Evolutionary conservation across 1,284 basidiomycete genomes (phyloP), one percentile per base, ranked within the genome.

Genomic region (Tremellales sp.): DNA sequence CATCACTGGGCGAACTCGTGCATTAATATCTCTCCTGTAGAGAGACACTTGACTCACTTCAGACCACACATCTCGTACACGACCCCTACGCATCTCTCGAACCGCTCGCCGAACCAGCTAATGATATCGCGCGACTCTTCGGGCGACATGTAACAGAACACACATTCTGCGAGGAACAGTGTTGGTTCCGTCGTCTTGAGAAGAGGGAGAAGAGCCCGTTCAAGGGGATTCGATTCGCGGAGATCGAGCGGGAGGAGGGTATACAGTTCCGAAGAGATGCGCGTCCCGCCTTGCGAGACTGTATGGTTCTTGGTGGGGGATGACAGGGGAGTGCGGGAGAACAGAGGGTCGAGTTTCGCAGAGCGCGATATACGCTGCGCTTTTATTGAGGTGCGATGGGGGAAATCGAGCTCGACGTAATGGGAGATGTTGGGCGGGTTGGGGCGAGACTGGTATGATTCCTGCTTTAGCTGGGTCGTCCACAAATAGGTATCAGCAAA

Each of bases 1-100:
- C 66, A 65, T 94, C 91, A 13, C 65, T 68, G 45, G 12, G 7
- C 6, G 40, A 7, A 26, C 26, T 39, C 14, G 19, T 13, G 31
- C 24, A 14, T 4, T 32, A 26, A 37, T n/a, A n/a, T n/a, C n/a
- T n/a, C 53, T 50, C 16, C 2, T n/a, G n/a, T 19, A 32, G 3
- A 38, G 34, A 18, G 3, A 16, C 5, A 16, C 13, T 10, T 16
- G 4, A 60, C 68, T 58, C 48, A 70, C 70, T 82, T 75, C 3
- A 94, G 73, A 0, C 83, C 83, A 60, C 88, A 91, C 85, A 94
- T 94, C 67, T 95, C 92, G 63, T 95, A 95, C 10, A 89, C 78
- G 8, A 91, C 68, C 4, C 70, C 72, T 3, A 62, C 57, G 22
- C 53, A 61, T 12, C 49, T 36, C 1, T 42, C 36, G 45, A 84